phyloP scores from a whole-genome alignment of 2,329 filamentous ascomycete species.

The Tolypocladium sp. region DNA sequence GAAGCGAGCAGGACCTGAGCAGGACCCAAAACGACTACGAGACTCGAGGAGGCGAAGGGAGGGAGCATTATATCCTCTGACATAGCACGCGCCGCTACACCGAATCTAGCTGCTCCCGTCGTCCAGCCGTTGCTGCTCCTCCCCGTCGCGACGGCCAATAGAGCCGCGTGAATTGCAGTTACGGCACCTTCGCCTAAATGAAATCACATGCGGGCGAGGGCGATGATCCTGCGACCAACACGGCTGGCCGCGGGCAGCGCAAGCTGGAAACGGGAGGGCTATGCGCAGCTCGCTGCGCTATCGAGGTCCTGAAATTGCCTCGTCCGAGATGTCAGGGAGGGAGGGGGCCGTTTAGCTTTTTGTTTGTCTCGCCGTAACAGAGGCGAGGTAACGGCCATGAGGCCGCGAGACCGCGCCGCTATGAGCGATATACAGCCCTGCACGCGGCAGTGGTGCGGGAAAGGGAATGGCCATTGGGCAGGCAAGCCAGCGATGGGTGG shows the following conservation, averaged over 20 bases:
- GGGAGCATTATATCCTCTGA: background rate
- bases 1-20: background rate
- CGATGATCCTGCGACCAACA: background rate
- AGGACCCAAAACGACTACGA: background rate
- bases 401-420: background rate
- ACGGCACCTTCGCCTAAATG: background rate
- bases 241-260: background rate
- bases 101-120: background rate
- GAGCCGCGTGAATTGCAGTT: background rate
- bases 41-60: background rate
- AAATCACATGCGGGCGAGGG: background rate
- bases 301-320: conserved; percentile 1
- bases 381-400: background rate
- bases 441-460: background rate
- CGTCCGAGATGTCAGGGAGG: background rate
- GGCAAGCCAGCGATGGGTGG: no score
- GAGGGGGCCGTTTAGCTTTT: background rate
- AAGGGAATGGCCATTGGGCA: no score
- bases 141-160: background rate
- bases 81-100: background rate
- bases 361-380: background rate
- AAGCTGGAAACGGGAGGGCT: background rate
- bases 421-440: conserved; percentile 8
- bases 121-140: background rate
- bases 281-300: background rate